A percentile compares a stretch with the other conserved stretches of the same genome.
Conservation (phyloP, 306 rosid species). For the Herpetospermum pedunculosum region DNA sequence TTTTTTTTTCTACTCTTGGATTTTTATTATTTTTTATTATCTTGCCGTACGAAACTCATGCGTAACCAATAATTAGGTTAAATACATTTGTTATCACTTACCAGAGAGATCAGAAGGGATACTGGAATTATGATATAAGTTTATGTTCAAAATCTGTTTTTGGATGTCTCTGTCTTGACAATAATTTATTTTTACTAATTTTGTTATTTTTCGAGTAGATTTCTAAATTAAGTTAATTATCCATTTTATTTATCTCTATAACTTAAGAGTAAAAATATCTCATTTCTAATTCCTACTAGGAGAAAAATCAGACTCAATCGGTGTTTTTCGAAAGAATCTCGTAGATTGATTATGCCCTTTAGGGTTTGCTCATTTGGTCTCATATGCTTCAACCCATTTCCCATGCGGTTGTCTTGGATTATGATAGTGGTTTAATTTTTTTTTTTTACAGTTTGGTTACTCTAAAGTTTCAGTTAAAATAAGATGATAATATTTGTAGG, state of each 20-base stretch:
- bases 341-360: background rate
- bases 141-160: background rate
- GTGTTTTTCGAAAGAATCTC: no score
- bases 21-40: background rate
- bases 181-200: background rate
- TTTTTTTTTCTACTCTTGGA: background rate
- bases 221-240: background rate
- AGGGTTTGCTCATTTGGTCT: background rate
- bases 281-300: no score
- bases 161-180: background rate
- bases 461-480: background rate
- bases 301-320: no score
- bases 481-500: slow-evolving; percentile 29
- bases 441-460: background rate
- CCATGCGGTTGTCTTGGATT: no score
- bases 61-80: background rate
- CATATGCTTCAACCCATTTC: background rate
- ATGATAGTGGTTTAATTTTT: no score
- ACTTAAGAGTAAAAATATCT: background rate
- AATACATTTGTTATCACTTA: background rate
- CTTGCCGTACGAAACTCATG: background rate
- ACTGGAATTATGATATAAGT: background rate
- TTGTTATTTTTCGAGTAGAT: background rate
- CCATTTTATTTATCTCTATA: background rate
- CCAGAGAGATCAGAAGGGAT: background rate